These are phyloP conservation scores for Raphanus hybrid DNA, from an alignment of 441 rosid species.

Conservation along the genomic window DNA sequence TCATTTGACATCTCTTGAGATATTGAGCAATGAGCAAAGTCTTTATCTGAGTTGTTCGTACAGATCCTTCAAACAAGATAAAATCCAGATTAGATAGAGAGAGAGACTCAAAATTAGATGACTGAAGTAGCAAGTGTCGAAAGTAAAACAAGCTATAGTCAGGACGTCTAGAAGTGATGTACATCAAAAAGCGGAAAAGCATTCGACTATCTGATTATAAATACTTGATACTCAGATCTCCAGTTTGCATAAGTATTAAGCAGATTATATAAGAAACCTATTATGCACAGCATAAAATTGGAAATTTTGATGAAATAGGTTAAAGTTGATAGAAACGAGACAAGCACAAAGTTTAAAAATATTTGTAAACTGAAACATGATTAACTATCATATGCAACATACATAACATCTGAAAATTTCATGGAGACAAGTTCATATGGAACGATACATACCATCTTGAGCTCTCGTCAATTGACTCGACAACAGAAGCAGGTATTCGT, in stretches of 20 bases:
- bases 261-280: constrained; percentile 1
- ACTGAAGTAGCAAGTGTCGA: constrained; percentile 17
- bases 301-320: not conserved
- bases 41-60: constrained; percentile 70
- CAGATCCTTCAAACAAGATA: constrained; percentile 67
- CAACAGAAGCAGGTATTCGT: constrained; percentile 77
- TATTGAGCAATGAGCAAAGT: constrained; percentile 78
- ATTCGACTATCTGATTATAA: not conserved
- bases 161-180: constrained; percentile 19
- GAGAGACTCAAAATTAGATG: constrained; percentile 10
- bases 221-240: not conserved
- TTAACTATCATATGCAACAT: constrained; percentile 16
- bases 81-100: constrained; percentile 24
- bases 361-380: constrained; percentile 3
- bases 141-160: constrained; percentile 4
- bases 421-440: constrained; percentile 15
- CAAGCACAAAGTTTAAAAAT: constrained; percentile 3
- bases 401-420: not conserved
- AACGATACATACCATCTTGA: constrained; percentile 69
- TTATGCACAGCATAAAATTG: constrained; percentile 1
- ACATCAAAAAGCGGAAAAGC: not conserved
- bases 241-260: not conserved
- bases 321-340: not conserved
- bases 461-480: constrained; percentile 71
- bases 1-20: constrained; percentile 94